Base-by-base conservation (phyloP, 2,329 filamentous ascomycete species). In the Dryadomyces quercus-mongolicae region DNA sequence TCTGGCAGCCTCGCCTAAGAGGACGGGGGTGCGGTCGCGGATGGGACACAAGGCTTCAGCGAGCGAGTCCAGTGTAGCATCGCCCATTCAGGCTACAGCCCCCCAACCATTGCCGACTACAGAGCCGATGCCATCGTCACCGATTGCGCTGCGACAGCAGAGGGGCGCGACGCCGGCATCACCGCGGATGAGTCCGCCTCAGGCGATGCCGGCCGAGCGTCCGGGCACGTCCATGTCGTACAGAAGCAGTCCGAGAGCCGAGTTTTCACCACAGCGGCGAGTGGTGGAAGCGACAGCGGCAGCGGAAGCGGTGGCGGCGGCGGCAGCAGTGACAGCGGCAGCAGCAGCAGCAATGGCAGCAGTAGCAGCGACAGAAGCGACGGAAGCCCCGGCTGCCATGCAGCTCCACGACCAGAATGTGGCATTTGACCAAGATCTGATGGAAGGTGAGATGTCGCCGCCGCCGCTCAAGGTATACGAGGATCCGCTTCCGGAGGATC, bases 401-500 rank as follows among this genome's bases (percentile, higher is more conserved):
- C 55, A 16, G 8, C 36, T 69, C 0, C 74, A 68, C 57, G 66
- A 77, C 56, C 78, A 81, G 59, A 76, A 79, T 34, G 67, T 80
- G 15, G 49, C 25, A 6, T 48, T 55, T 21, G 55, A 52, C 56
- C 13, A 40, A 12, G 36, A 48, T 20, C 36, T 53, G 4, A 21
- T 57, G 50, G 31, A 44, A 7, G 31, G 48, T 1, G 56, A 60
- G 45, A 66, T 68, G 0, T 66, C 69, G 3, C 65, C 68, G 3
- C 69, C 67, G 47, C 61, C 69, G 2, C 62, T 82, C 15, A 72
- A 80, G 60, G 80, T 84, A 0, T 84, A 82, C 57, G 81, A 84
- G 60, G 81, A 85, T 58, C 81, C 81, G 1, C 77, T 81, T 56
- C 75, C 72, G 7, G 71, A 71, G 31, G 71, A 76, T 21, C 69